Percentiles rank a stretch among this genome's conserved stretches.
Evolutionary conservation across 805 yeast genomes (phyloP).

Genomic region (Starmerella vaccinii): DNA sequence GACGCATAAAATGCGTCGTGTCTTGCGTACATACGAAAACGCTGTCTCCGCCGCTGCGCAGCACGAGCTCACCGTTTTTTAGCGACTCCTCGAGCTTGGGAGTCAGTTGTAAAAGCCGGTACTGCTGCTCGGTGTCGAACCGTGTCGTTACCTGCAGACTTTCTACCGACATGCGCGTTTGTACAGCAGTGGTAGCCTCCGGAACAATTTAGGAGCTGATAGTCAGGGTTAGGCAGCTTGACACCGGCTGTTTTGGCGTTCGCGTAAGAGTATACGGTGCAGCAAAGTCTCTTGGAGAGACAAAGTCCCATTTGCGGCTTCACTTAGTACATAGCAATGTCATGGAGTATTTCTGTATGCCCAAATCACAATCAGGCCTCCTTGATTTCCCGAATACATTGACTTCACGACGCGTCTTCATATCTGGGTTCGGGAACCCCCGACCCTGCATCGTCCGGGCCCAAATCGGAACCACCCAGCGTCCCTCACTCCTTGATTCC

Average conservation of each 20-base stretch:
- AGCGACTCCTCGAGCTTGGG: constrained; percentile 25
- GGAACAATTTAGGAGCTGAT: neutral
- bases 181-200: neutral
- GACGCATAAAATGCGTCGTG: constrained; percentile 19
- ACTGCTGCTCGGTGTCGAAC: constrained; percentile 8
- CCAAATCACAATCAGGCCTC: no score
- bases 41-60: constrained; percentile 12
- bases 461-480: neutral
- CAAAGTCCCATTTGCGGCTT: no score
- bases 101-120: constrained; percentile 26
- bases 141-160: constrained; percentile 7
- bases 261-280: no score
- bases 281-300: no score
- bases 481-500: neutral
- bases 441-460: neutral
- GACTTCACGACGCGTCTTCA: constrained; percentile 1
- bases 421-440: neutral
- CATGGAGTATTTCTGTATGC: no score
- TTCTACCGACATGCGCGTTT: neutral
- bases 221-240: neutral
- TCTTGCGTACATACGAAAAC: constrained; percentile 20
- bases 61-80: constrained; percentile 14
- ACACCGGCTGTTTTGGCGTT: no score
- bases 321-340: no score
- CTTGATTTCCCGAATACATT: no score